Conservation (phyloP, 2,329 filamentous ascomycete species). For the Microdochium paspali region DNA sequence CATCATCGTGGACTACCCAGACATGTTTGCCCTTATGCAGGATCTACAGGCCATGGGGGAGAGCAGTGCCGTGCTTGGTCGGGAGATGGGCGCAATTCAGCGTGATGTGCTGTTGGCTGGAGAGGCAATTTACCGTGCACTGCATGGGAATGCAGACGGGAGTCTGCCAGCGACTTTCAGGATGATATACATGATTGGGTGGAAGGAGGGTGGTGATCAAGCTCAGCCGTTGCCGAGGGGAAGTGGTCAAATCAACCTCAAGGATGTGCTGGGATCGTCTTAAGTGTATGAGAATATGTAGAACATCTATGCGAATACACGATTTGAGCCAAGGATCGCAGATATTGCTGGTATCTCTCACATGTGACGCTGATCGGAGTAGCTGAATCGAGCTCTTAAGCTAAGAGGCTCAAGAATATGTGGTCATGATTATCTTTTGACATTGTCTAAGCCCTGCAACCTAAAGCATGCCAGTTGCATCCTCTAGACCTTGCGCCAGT, state of each 20-base stretch:
- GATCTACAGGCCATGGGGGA: slow-evolving; percentile 97
- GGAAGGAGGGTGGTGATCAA: slow-evolving; percentile 79
- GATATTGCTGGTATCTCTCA: not conserved
- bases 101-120: slow-evolving; percentile 80
- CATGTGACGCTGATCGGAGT: not conserved
- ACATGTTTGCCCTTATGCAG: slow-evolving; percentile 82
- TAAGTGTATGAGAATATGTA: not conserved
- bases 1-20: slow-evolving; percentile 89
- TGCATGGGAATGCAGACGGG: slow-evolving; percentile 76
- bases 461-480: slow-evolving; percentile 6
- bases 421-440: slow-evolving; percentile 1
- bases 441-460: slow-evolving; percentile 1
- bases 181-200: slow-evolving; percentile 97
- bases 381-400: too few species aligned
- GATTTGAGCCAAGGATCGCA: too few species aligned
- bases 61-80: slow-evolving; percentile 76
- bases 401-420: too few species aligned
- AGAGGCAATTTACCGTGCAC: slow-evolving; percentile 77
- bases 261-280: slow-evolving; percentile 51
- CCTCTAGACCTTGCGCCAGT: slow-evolving; percentile 76
- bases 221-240: slow-evolving; percentile 72
- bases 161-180: slow-evolving; percentile 84
- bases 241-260: slow-evolving; percentile 79
- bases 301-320: not conserved
- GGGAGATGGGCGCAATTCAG: slow-evolving; percentile 68